Conservation (phyloP, 2,329 filamentous ascomycete genomes). For the Lanzia echinophila region DNA sequence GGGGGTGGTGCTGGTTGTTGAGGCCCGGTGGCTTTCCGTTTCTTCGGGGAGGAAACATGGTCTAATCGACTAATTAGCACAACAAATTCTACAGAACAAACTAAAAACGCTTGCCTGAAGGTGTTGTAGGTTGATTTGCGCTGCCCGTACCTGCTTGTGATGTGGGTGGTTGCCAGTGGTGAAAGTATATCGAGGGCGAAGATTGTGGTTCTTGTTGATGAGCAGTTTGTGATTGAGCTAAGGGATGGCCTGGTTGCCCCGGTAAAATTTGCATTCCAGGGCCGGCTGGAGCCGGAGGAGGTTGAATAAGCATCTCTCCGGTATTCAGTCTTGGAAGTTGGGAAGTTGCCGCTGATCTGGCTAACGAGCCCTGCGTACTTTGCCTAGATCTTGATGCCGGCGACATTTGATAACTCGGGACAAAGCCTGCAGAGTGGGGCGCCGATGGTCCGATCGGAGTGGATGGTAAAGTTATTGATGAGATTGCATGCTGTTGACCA, state of each 20-base stretch:
- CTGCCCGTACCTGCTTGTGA: conserved; percentile 50
- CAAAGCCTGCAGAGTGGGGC: conserved; percentile 22
- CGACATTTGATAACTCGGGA: conserved; percentile 30
- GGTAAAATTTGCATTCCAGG: conserved; percentile 39
- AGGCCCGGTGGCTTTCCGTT: conserved; percentile 67
- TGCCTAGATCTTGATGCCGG: conserved; percentile 28
- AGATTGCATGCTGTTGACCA: conserved; percentile 19
- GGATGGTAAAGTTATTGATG: conserved; percentile 26
- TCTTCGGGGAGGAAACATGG: conserved; percentile 71
- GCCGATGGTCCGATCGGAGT: conserved; percentile 24
- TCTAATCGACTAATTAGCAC: conserved; percentile 38
- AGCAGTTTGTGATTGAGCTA: conserved; percentile 44
- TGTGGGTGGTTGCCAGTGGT: conserved; percentile 83
- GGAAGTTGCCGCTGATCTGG: conserved; percentile 26
- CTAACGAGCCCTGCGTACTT: conserved; percentile 21
- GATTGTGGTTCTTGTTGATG: conserved; percentile 47
- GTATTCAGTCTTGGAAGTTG: conserved; percentile 39
- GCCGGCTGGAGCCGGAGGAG: conserved; percentile 29
- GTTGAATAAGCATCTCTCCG: conserved; percentile 34
- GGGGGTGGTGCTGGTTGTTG: conserved; percentile 43
- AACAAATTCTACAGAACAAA: conserved; percentile 35
- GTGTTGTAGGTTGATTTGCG: conserved; percentile 62
- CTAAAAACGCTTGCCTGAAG: conserved; percentile 58
- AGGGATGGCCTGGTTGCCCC: conserved; percentile 39
- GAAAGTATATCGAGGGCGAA: conserved; percentile 78